Conservation (phyloP, 1,284 basidiomycete genomes). For the Apiotrichum porosum region DNA sequence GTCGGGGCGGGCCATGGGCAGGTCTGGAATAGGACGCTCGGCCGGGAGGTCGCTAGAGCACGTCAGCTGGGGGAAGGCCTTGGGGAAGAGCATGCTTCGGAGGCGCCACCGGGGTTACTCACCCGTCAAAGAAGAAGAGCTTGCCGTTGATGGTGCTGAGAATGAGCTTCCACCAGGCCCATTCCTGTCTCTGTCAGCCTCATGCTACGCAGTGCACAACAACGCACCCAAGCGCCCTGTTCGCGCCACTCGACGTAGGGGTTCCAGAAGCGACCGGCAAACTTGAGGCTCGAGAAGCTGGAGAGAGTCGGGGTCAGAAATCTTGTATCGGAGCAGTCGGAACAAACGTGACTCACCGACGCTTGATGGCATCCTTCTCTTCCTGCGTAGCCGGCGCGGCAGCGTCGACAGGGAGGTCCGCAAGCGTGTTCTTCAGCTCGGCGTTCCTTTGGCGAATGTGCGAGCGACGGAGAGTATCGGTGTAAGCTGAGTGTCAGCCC, state of each 20-base stretch:
- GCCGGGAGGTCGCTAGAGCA: conserved; percentile 29
- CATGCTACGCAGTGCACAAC: not conserved
- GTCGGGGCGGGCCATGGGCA: conserved; percentile 42
- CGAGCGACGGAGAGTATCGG: conserved; percentile 40
- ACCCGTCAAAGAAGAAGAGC: conserved; percentile 40
- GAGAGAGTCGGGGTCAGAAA: not conserved
- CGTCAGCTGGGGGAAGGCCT: no score
- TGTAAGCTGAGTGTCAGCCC: conserved; percentile 33
- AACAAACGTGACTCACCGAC: conserved; percentile 29
- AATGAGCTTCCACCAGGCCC: conserved; percentile 45
- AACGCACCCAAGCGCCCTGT: conserved; percentile 50
- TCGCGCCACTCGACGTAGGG: conserved; percentile 53
- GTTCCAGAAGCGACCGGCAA: conserved; percentile 47
- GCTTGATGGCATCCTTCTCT: conserved; percentile 46
- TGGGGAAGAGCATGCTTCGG: no score
- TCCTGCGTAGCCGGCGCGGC: conserved; percentile 29
- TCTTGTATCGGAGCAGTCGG: not conserved
- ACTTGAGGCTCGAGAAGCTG: conserved; percentile 40
- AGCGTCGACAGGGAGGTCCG: conserved; percentile 9
- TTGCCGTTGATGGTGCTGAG: conserved; percentile 42
- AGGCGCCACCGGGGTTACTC: conserved; percentile 3
- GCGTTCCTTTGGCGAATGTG: conserved; percentile 35
- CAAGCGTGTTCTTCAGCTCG: conserved; percentile 22
- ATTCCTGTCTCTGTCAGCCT: conserved; percentile 26
- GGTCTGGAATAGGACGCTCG: conserved; percentile 36